Base-by-base conservation (phyloP, 768 basidiomycete genomes). In the Auricularia sp. region DNA sequence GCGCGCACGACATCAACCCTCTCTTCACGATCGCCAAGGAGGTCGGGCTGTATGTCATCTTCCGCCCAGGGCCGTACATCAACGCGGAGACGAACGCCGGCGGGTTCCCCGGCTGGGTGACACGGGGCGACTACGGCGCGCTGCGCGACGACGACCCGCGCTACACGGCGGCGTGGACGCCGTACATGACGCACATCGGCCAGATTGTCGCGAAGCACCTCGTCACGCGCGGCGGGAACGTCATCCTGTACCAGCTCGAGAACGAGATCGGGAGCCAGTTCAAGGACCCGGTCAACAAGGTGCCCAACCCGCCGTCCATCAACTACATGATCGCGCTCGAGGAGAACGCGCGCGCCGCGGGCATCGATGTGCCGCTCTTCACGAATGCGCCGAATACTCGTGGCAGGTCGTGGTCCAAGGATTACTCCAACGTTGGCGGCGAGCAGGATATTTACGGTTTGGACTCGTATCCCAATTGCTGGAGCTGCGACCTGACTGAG, bases 71-170 rank as follows among this genome's bases (percentile, higher is more conserved):
- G 29, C 56, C 56, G 11, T 51, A 51, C 47, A 51, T 51, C 47
- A 51, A 51, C 47, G 47, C 36, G 29, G 82, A 83, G 71, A 82
- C 82, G 3, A 82, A 82, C 3, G 82, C 81, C 6, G 82, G 82
- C 16, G 82, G 83, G 3, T 83, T 85, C 68, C 84, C 84, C 14
- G 84, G 84, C 4, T 84, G 83, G 83, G 81, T 82, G 7, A 82
- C 83, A 70, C 79, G 81, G 35, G 80, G 81, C 36, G 54, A 34
- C 16, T 59, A 59, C 34, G 81, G 81, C n/a, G 69, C 74, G 39
- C 76, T 83, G 64, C 76, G 82, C 44, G 82, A 81, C 29, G 79
- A 83, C 62, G 81, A 83, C 70, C 67, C 78, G 6, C 77, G 76
- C 62, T 85, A 82, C 69, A 76, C 76, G 36, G 56, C 24, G 10